phyloP scores from a whole-genome alignment of 306 rosid genomes.

The Trifolium dubium region DNA sequence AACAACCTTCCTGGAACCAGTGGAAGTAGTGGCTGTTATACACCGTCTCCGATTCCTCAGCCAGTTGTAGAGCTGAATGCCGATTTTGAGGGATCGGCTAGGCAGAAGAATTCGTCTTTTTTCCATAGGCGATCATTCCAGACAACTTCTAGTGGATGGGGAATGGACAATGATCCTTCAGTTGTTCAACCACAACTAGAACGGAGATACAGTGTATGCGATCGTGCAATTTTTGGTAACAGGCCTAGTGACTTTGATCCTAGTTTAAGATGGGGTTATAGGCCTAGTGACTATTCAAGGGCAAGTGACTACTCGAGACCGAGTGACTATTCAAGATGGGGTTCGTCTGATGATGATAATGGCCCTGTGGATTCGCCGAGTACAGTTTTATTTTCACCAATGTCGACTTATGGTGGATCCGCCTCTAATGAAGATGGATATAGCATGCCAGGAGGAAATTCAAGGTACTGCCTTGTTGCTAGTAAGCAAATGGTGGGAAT shows the following conservation, averaged over 20 bases:
- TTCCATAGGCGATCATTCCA: slow-evolving; percentile 94
- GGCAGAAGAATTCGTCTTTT: slow-evolving; percentile 95
- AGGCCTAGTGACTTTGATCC: slow-evolving; percentile 82
- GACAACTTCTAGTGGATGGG: slow-evolving; percentile 82
- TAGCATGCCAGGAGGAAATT: slow-evolving; percentile 76
- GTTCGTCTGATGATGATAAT: slow-evolving; percentile 95
- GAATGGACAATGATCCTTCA: slow-evolving; percentile 87
- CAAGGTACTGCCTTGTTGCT: slow-evolving; percentile 94
- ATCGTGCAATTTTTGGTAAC: slow-evolving; percentile 86
- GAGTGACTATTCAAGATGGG: slow-evolving; percentile 93
- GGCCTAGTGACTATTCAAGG: slow-evolving; percentile 89
- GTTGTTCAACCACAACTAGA: slow-evolving; percentile 75
- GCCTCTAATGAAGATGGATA: slow-evolving; percentile 80
- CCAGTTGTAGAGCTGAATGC: slow-evolving; percentile 89
- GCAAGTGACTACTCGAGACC: slow-evolving; percentile 78
- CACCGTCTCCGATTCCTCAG: slow-evolving; percentile 94
- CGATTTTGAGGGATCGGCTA: slow-evolving; percentile 92
- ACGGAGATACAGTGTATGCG: slow-evolving; percentile 94
- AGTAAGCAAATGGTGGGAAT: slow-evolving; percentile 99
- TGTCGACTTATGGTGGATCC: slow-evolving; percentile 75
- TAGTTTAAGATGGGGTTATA: slow-evolving; percentile 76
- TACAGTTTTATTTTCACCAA: slow-evolving; percentile 82
- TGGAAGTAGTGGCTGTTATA: slow-evolving; percentile 73
- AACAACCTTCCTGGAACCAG: slow-evolving; percentile 95
- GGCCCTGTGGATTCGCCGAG: slow-evolving; percentile 92